These are phyloP conservation scores for Euclidium syriacum DNA, from an alignment of 345 rosid genomes.

Conservation along the genomic window DNA sequence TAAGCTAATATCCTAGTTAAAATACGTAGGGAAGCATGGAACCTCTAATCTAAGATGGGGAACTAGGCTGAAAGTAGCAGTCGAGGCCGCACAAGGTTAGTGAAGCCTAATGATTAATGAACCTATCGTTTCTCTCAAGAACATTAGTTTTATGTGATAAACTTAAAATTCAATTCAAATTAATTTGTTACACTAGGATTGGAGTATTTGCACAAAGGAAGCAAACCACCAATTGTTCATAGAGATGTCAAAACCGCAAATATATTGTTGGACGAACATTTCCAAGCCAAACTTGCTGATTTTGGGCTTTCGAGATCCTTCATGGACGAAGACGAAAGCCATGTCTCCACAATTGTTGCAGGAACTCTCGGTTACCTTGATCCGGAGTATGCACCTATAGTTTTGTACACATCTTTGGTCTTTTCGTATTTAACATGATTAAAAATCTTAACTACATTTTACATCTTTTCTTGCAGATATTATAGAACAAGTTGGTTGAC, in stretches of 20 bases:
- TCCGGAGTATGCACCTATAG: slow-evolving; percentile 22
- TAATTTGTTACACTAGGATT: slow-evolving; percentile 18
- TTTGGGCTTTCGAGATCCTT: slow-evolving; percentile 38
- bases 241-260: slow-evolving; percentile 41
- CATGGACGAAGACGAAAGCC: slow-evolving; percentile 25
- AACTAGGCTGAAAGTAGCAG: slow-evolving; percentile 13
- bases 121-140: neutral
- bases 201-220: slow-evolving; percentile 37
- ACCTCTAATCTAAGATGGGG: neutral
- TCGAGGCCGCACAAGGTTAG: slow-evolving; percentile 28
- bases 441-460: neutral
- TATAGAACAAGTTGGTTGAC: slow-evolving; percentile 28
- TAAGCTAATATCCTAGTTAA: neutral
- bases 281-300: slow-evolving; percentile 39
- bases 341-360: slow-evolving; percentile 22
- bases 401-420: neutral
- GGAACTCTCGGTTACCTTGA: slow-evolving; percentile 29
- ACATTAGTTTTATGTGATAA: neutral
- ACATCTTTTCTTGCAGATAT: slow-evolving; percentile 17
- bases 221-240: slow-evolving; percentile 37
- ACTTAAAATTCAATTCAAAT: neutral
- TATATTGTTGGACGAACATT: slow-evolving; percentile 30
- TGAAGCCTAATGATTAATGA: neutral
- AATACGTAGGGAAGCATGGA: neutral
- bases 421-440: neutral